Evolutionary conservation across 345 rosid species (phyloP).

Genomic region (Salix caprea): DNA sequence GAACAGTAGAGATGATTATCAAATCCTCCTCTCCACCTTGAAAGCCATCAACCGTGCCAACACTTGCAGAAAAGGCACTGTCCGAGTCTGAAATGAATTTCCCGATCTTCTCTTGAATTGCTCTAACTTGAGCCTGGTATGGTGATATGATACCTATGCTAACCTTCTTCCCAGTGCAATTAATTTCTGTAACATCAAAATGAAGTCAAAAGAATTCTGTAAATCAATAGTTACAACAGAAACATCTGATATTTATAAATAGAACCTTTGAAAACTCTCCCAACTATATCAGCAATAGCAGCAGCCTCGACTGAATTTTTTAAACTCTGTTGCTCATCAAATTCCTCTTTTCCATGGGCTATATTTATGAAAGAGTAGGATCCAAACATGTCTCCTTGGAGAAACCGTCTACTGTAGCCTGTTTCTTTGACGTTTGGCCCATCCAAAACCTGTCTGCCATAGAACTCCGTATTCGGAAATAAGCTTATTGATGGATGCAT

Average conservation of each 20-base stretch:
- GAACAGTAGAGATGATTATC: slow-evolving; percentile 47
- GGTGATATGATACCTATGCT: slow-evolving; percentile 24
- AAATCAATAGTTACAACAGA: background rate
- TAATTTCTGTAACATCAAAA: background rate
- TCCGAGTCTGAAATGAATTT: background rate
- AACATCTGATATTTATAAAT: background rate
- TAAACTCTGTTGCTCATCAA: slow-evolving; percentile 1
- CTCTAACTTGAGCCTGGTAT: slow-evolving; percentile 25
- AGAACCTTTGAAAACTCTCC: slow-evolving; percentile 13
- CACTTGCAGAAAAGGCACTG: slow-evolving; percentile 25
- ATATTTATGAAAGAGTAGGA: slow-evolving; percentile 18
- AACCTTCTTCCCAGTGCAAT: background rate
- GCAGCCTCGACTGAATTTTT: slow-evolving; percentile 23
- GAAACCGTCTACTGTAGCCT: background rate
- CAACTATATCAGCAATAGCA: background rate
- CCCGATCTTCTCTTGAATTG: slow-evolving; percentile 40
- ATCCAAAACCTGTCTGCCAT: slow-evolving; percentile 5
- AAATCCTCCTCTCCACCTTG: slow-evolving; percentile 51
- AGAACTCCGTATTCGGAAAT: slow-evolving; percentile 17
- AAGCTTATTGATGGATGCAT: slow-evolving; percentile 28
- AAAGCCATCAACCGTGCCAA: slow-evolving; percentile 47
- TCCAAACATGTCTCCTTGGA: background rate
- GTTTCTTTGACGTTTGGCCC: background rate
- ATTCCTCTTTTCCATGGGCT: slow-evolving; percentile 9
- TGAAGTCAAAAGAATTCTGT: background rate